phyloP scores from a whole-genome alignment of 2,329 filamentous ascomycete genomes.

The Xylariaceae sp. region DNA sequence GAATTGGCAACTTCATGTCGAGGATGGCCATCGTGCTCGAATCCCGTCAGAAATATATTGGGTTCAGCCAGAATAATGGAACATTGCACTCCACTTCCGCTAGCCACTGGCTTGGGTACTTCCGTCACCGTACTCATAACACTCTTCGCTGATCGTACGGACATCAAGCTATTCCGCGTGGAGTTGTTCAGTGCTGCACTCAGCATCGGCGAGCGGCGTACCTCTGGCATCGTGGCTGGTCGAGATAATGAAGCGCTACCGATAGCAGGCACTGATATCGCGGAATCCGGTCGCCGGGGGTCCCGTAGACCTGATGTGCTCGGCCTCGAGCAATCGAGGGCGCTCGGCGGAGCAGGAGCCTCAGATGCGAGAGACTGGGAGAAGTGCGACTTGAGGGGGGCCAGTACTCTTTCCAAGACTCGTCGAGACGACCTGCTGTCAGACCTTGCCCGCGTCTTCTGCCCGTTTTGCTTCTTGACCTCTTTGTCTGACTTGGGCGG shows the following conservation, averaged over 20 bases:
- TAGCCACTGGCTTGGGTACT: slow-evolving; percentile 69
- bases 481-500: slow-evolving; percentile 22
- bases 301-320: slow-evolving; percentile 5
- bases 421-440: slow-evolving; percentile 27
- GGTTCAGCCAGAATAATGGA: slow-evolving; percentile 74
- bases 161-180: slow-evolving; percentile 47
- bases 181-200: slow-evolving; percentile 22
- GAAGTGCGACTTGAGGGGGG: slow-evolving; percentile 26
- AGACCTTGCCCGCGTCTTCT: slow-evolving; percentile 19
- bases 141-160: slow-evolving; percentile 46
- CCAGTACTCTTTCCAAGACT: slow-evolving; percentile 29
- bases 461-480: slow-evolving; percentile 14
- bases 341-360: slow-evolving; percentile 5
- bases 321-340: slow-evolving; percentile 11
- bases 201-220: slow-evolving; percentile 20
- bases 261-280: slow-evolving; percentile 19
- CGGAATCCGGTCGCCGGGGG: slow-evolving; percentile 17
- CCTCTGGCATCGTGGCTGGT: slow-evolving; percentile 26
- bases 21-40: slow-evolving; percentile 63
- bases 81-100: slow-evolving; percentile 70
- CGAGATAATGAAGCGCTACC: slow-evolving; percentile 16
- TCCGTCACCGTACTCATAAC: slow-evolving; percentile 51
- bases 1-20: slow-evolving; percentile 52
- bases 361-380: slow-evolving; percentile 16
- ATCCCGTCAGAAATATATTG: slow-evolving; percentile 74